Percentiles rank a stretch among this genome's conserved stretches.
Conservation (phyloP, 2,329 filamentous ascomycete species). For the Penicillium sp. region DNA sequence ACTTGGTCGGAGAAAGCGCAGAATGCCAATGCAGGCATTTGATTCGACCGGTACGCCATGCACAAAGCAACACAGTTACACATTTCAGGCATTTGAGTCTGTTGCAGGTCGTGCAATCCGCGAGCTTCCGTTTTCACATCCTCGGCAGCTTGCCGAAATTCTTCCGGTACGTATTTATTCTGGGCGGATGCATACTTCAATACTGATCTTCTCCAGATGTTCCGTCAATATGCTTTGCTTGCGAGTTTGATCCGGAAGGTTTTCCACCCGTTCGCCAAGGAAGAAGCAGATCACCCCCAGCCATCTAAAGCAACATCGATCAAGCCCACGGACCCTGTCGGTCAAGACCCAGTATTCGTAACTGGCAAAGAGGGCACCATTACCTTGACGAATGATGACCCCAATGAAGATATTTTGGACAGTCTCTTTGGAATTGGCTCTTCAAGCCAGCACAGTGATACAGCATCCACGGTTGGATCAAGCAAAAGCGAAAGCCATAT, state of each 20-base stretch:
- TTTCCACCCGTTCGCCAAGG: constrained; percentile 25
- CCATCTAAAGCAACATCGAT: constrained; percentile 5
- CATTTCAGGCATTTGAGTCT: constrained; percentile 42
- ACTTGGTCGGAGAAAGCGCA: constrained; percentile 30
- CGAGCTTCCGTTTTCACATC: constrained; percentile 44
- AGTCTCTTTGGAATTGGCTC: constrained; percentile 44
- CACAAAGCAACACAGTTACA: constrained; percentile 40
- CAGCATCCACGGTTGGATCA: neutral
- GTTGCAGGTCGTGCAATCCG: constrained; percentile 39
- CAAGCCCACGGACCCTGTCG: constrained; percentile 2
- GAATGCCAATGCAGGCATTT: constrained; percentile 31
- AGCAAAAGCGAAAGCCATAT: neutral
- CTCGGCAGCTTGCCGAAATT: constrained; percentile 43
- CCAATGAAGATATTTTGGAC: constrained; percentile 51
- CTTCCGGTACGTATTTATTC: constrained; percentile 34
- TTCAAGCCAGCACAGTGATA: neutral
- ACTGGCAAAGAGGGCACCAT: constrained; percentile 19
- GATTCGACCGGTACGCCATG: constrained; percentile 28
- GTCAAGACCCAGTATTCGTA: constrained; percentile 10
- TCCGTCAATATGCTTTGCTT: constrained; percentile 45
- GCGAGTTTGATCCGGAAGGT: constrained; percentile 38
- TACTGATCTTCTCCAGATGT: constrained; percentile 25
- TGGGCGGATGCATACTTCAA: neutral
- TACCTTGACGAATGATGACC: constrained; percentile 41
- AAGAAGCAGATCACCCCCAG: constrained; percentile 10